These are phyloP conservation scores for Astragalus membranaceus DNA, from an alignment of 306 rosid genomes.

Conservation along the genomic window DNA sequence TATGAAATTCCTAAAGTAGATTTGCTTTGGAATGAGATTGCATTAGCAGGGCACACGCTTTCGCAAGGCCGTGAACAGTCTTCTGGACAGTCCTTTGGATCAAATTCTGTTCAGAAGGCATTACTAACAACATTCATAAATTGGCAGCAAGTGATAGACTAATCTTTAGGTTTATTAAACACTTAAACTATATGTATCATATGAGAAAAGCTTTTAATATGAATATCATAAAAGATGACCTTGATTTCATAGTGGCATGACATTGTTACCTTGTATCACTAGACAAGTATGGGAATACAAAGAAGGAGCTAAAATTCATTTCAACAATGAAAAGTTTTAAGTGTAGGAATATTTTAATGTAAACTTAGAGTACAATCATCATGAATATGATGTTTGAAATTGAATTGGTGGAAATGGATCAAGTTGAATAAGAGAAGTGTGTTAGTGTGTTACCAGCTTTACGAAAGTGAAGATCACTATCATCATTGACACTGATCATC, in stretches of 20 bases:
- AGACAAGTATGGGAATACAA: too few species aligned
- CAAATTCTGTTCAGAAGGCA: constrained; percentile 58
- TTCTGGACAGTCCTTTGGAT: constrained; percentile 78
- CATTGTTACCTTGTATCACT: too few species aligned
- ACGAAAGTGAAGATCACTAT: constrained; percentile 89
- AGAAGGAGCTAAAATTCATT: too few species aligned
- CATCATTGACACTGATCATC: constrained; percentile 88
- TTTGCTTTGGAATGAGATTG: constrained; percentile 52
- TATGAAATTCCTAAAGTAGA: constrained; percentile 26
- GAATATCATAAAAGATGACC: background rate
- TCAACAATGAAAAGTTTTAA: too few species aligned
- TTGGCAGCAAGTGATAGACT: background rate
- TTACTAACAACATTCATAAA: background rate
- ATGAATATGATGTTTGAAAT: too few species aligned
- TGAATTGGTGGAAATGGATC: too few species aligned
- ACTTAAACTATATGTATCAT: too few species aligned
- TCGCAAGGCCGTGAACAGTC: constrained; percentile 82
- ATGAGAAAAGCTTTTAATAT: too few species aligned
- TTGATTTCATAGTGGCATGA: background rate
- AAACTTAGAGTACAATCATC: too few species aligned
- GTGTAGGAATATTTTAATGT: too few species aligned
- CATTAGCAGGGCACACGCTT: constrained; percentile 82
- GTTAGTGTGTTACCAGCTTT: constrained; percentile 53
- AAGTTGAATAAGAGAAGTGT: background rate
- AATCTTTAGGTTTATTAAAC: too few species aligned